Base-by-base conservation (phyloP, 2,329 filamentous ascomycete genomes). In the Pestalotiopsis sp. region DNA sequence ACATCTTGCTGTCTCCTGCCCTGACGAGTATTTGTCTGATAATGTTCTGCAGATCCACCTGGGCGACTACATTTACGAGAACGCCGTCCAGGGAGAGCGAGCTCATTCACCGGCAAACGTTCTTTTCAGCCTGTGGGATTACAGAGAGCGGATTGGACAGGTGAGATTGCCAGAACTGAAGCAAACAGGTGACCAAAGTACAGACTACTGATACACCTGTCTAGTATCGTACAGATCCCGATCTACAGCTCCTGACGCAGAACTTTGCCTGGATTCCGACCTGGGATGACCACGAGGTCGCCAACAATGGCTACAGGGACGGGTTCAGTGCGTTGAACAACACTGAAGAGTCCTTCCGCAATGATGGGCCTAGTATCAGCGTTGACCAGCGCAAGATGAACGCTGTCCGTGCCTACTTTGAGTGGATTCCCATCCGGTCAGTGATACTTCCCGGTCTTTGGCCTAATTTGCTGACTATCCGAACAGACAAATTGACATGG, bases 301-400 rank as follows among this genome's bases (percentile, higher is more conserved):
- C 87, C 4, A 85, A 93, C 75, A 92, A 93, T 73, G 87, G 85
- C 2, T 93, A 89, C 75, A 83, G 86, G 27, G 90, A 90, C 73
- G 91, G 91, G 1, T 86, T 84, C 9, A 84, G 86, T 2, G 82
- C 83, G 3, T 79, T 91, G 27, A 90, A 90, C 77, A 93, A 93
- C 27, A 66, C 64, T n/a, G 64, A 66, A 39, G 52, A 66, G 27
- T 91, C 88, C 0, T 93, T 92, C 79, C 75, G 88, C 36, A 82
- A 85, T 62, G 84, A 88, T 68, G 86, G 86, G 3, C 69, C 69
- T 4, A 82, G 83, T 14, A 84, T 93, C n/a, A 88, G 85, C 39
- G 88, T 92, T n/a, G 91, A 93, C 72, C 88, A 91, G 76, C 86
- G 91, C 71, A 93, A 93, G 81, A 89, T 92, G 83, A 92, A 93